Conservation (phyloP, 2,329 filamentous ascomycete species). For the Colletotrichum scovillei region DNA sequence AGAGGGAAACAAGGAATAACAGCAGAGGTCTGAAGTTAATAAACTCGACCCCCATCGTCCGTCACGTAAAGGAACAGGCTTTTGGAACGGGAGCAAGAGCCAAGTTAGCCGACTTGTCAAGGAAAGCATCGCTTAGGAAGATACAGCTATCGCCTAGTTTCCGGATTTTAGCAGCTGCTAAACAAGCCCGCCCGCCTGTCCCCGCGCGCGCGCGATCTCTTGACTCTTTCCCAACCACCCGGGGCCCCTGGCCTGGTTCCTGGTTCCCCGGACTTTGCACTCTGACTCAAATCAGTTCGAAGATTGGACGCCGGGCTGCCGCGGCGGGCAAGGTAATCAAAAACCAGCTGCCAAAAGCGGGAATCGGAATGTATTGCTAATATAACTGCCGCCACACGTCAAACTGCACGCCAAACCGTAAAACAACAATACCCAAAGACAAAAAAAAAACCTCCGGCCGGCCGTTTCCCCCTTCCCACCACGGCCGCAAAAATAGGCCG, state of each 20-base stretch:
- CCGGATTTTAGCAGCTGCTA: neutral
- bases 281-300: neutral
- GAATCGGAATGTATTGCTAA: neutral
- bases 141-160: neutral
- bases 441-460: neutral
- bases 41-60: neutral
- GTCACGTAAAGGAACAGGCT: neutral
- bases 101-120: neutral
- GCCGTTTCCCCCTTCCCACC: too few species aligned
- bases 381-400: neutral
- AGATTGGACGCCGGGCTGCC: too few species aligned
- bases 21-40: neutral
- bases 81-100: neutral
- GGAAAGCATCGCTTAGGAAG: neutral
- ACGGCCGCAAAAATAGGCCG: neutral
- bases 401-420: neutral
- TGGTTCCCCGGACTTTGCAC: neutral
- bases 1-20: conserved; percentile 1
- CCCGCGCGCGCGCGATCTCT: neutral
- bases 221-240: neutral
- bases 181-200: neutral
- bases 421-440: too few species aligned
- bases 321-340: neutral
- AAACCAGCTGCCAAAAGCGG: neutral
- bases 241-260: neutral